Evolutionary conservation across 306 rosid genomes (phyloP), one percentile per base, ranked within the genome.

Genomic region (Luffa aegyptiaca): DNA sequence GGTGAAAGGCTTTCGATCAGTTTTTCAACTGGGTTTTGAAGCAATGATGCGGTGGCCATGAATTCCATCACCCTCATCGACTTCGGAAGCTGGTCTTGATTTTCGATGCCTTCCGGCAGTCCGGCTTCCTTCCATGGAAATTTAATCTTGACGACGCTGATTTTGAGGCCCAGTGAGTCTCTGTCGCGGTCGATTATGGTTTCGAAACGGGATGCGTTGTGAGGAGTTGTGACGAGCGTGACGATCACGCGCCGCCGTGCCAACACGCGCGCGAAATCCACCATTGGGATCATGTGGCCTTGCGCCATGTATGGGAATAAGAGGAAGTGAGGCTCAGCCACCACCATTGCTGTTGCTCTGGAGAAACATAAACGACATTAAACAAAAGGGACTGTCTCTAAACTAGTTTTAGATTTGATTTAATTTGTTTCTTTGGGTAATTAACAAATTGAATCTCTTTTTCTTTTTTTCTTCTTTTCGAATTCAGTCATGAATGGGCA

Each of bases 251-350:
- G 77, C 11, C 80, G 52, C 8, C 65, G 80, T 17, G 86, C 83
- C 52, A 83, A 51, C 5, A 83, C 52, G n/a, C 72, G 79, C 26
- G 77, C 82, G 18, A 79, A 45, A 52, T 73, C 82, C 3, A 79
- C 66, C 69, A 64, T 63, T 18, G 85, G 80, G 53, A 73, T 79
- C 52, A 83, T 69, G 75, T 79, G 81, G 52, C 81, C 82, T 20
- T 66, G 63, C 31, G 37, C 77, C 77, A 74, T 81, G 52, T 61
- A 73, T 61, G 84, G 84, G 39, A 81, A 61, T 80, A 90, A 1
- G 0, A 90, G 84, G 37, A 90, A 86, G 89, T 90, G 92, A 75
- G 76, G 85, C 72, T 13, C 10, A 6, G 20, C 4, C 71, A 20
- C 71, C 71, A 18, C 55, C 55, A 49, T 49, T 49, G 16, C 5